A percentile compares a stretch with the other conserved stretches of the same genome.
Evolutionary conservation across 768 basidiomycete species (phyloP).

Genomic region (Kwoniella heveanensis): DNA sequence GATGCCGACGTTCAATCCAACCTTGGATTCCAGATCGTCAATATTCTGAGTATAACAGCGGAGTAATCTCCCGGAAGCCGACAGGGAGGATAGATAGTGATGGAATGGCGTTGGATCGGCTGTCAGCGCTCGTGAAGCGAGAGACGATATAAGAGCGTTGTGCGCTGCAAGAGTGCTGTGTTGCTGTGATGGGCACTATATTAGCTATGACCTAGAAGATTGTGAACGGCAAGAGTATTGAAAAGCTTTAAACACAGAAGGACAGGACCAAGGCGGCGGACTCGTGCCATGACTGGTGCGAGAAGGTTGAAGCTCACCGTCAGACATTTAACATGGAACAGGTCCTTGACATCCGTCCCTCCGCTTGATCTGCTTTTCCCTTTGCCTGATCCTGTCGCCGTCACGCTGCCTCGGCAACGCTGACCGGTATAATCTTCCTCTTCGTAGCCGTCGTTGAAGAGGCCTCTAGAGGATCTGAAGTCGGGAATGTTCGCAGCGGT

Average conservation of each 20-base stretch:
- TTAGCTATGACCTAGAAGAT: too few relatives aligned
- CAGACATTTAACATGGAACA: constrained; percentile 89
- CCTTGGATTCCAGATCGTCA: constrained; percentile 81
- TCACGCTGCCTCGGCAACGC: too few relatives aligned
- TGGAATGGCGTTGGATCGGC: constrained; percentile 83
- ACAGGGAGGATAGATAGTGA: constrained; percentile 69
- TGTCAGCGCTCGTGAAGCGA: constrained; percentile 70
- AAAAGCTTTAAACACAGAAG: too few relatives aligned
- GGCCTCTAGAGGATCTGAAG: constrained; percentile 77
- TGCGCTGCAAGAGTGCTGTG: constrained; percentile 69
- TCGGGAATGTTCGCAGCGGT: constrained; percentile 87
- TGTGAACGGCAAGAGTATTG: too few relatives aligned
- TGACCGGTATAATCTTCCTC: constrained; percentile 44
- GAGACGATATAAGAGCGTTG: constrained; percentile 74
- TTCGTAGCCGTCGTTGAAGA: constrained; percentile 62
- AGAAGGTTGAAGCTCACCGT: constrained; percentile 60
- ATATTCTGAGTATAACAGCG: constrained; percentile 94
- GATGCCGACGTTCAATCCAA: constrained; percentile 83
- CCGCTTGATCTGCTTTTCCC: constrained; percentile 62
- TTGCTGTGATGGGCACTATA: neutral
- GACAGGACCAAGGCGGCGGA: too few relatives aligned
- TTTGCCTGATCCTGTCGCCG: constrained; percentile 64
- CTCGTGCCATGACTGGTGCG: too few relatives aligned
- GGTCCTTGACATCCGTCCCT: constrained; percentile 70
- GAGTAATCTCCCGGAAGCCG: constrained; percentile 73